Conservation (phyloP, 495 filamentous ascomycete species). For the Bacidia gigantensis region DNA sequence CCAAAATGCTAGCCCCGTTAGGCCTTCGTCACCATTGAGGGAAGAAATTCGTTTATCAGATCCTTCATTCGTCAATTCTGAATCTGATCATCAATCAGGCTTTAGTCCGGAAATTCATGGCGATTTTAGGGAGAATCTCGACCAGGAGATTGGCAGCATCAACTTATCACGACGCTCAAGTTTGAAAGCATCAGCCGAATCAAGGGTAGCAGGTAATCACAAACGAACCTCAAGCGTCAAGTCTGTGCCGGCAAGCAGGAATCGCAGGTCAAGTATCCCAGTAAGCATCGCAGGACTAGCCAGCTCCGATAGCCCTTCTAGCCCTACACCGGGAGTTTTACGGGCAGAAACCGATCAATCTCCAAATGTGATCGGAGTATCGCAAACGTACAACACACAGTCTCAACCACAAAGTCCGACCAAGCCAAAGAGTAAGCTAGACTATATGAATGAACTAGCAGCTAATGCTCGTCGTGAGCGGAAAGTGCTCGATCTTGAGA, state of each 20-base stretch:
- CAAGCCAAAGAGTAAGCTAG: slow-evolving; percentile 25
- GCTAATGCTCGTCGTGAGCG: slow-evolving; percentile 79
- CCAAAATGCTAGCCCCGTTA: slow-evolving; percentile 17
- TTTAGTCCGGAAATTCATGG: no score
- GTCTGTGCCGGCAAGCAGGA: slow-evolving; percentile 1
- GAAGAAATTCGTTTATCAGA: slow-evolving; percentile 22
- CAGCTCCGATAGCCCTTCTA: background rate
- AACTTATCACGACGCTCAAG: slow-evolving; percentile 15
- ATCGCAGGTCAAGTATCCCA: background rate
- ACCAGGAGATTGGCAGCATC: background rate
- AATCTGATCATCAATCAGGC: no score
- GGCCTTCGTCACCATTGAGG: slow-evolving; percentile 30
- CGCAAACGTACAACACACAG: background rate
- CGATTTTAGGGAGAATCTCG: no score
- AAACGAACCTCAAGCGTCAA: slow-evolving; percentile 7
- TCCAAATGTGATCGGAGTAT: slow-evolving; percentile 19
- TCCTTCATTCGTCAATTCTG: no score
- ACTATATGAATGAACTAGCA: slow-evolving; percentile 52
- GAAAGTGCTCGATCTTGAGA: slow-evolving; percentile 95
- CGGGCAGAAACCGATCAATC: slow-evolving; percentile 11
- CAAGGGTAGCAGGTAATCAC: background rate
- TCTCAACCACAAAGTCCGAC: slow-evolving; percentile 32
- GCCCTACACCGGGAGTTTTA: background rate
- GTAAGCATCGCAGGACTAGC: background rate
- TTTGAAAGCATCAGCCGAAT: slow-evolving; percentile 6